Conservation (phyloP, 2,329 filamentous ascomycete species). For the Ophiostoma australiae region DNA sequence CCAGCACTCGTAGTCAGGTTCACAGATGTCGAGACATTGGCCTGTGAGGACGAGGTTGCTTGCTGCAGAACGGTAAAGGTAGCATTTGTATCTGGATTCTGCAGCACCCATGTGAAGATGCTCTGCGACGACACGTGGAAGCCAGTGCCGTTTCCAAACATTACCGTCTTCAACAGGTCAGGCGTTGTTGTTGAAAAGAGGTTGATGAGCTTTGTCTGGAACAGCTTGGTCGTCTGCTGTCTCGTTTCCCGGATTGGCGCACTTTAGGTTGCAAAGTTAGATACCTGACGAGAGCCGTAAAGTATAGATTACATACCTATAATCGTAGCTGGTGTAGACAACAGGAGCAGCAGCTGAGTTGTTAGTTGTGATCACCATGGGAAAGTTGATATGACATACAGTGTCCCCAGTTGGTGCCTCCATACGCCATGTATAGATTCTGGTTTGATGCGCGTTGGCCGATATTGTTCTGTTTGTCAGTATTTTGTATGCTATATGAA, state of each 20-base stretch:
- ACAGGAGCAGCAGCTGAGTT: constrained; percentile 40
- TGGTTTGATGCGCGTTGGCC: constrained; percentile 46
- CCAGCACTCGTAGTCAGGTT: constrained; percentile 57
- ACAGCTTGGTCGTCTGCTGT: constrained; percentile 48
- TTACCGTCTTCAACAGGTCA: constrained; percentile 48
- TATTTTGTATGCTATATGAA: too few relatives aligned
- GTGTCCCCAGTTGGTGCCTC: constrained; percentile 77
- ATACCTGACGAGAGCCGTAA: not conserved
- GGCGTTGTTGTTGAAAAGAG: constrained; percentile 50
- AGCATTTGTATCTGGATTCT: constrained; percentile 46
- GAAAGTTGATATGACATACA: constrained; percentile 28
- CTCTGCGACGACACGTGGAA: constrained; percentile 34
- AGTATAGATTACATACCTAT: constrained; percentile 28
- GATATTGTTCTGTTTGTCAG: constrained; percentile 40
- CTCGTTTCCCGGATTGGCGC: constrained; percentile 51
- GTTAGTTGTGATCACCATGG: not conserved
- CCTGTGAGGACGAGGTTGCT: constrained; percentile 44
- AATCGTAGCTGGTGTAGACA: constrained; percentile 46
- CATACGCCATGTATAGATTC: constrained; percentile 49
- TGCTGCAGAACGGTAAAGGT: constrained; percentile 61
- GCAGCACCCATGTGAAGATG: constrained; percentile 49
- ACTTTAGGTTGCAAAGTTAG: constrained; percentile 25
- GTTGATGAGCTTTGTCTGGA: constrained; percentile 50
- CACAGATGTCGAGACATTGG: constrained; percentile 47
- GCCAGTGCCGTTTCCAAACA: constrained; percentile 52